Percentiles rank a stretch among this genome's conserved stretches.
These are phyloP conservation scores for Rubia balearica DNA, from an alignment of 305 asterid species.

Conservation along the genomic window DNA sequence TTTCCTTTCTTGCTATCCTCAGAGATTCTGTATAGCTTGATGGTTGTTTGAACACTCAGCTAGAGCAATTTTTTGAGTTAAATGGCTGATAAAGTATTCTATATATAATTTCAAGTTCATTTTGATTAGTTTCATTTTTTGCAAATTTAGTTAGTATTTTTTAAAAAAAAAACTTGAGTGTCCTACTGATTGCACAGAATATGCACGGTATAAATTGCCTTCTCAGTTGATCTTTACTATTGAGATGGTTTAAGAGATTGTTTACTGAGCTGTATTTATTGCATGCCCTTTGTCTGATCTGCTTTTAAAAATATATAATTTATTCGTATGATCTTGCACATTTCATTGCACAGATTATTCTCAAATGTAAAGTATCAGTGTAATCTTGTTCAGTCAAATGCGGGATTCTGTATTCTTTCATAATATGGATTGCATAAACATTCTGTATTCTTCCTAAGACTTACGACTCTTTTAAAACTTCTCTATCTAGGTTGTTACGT, in stretches of 20 bases:
- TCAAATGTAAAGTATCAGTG: not conserved
- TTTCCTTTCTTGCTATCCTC: not conserved
- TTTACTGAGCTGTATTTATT: not conserved
- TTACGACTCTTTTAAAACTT: not conserved
- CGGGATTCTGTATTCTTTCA: not conserved
- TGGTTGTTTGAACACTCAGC: not conserved
- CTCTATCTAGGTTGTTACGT: constrained; percentile 32
- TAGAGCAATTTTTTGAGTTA: not conserved
- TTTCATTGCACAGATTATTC: not conserved
- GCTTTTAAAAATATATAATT: not conserved
- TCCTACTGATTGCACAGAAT: not conserved
- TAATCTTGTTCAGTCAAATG: not conserved
- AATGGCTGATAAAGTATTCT: not conserved
- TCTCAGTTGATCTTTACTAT: not conserved
- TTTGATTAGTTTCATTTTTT: not conserved
- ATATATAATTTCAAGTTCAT: not conserved
- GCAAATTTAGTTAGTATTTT: too few species aligned
- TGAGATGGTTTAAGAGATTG: not conserved
- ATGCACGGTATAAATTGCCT: not conserved
- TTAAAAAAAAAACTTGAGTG: too few species aligned
- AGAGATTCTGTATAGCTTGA: not conserved
- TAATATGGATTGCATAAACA: not conserved
- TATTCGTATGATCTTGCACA: not conserved
- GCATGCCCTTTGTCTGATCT: not conserved
- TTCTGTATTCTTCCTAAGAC: not conserved